Base-by-base conservation (phyloP, 1,139 yeast species). In the Blastobotrys buckinghamii region DNA sequence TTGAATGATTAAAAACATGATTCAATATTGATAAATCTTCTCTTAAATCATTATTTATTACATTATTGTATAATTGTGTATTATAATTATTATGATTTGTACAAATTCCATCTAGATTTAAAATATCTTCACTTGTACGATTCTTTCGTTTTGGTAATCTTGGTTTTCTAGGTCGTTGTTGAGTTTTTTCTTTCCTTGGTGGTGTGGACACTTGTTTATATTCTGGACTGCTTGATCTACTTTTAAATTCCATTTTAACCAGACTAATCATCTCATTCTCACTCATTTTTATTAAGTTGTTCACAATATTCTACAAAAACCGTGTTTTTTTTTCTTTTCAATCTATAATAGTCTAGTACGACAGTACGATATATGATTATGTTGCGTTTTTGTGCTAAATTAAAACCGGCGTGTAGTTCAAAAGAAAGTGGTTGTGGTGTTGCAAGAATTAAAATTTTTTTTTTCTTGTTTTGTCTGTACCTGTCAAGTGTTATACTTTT, bases 1-100 rank as follows among this genome's bases (percentile, higher is more conserved):
- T 44, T 65, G 72, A 42, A 71, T 72, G 61, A 32, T 50, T 50
- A 41, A 63, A 55, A 8, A 60, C 62, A 53, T 63, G 66, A 42
- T 59, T 57, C 16, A 64, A 44, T 13, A 63, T 32, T 8, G 65
- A 59, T 33, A 63, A 45, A 41, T 62, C 64, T 22, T 55, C 48
- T 9, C 60, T 38, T 22, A 42, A 37, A n/a, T 55, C 56, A 30
- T 45, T 26, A 15, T 27, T 35, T 4, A 44, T 36, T 17, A 12
- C 35, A 16, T 39, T 37, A n/a, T 34, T n/a, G 30, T 41, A 44
- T 13, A 19, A 9, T 6, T 44, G 34, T 20, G 12, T 22, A 2
- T 27, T 16, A 9, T 39, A 44, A 2, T 38, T 22, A 12, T 22
- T 19, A 16, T 24, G 24, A 22, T 22, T 7, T 5, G 24, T 5